Evolutionary conservation across 2,329 filamentous ascomycete genomes (phyloP).

Genomic region (Diplodia seriata): DNA sequence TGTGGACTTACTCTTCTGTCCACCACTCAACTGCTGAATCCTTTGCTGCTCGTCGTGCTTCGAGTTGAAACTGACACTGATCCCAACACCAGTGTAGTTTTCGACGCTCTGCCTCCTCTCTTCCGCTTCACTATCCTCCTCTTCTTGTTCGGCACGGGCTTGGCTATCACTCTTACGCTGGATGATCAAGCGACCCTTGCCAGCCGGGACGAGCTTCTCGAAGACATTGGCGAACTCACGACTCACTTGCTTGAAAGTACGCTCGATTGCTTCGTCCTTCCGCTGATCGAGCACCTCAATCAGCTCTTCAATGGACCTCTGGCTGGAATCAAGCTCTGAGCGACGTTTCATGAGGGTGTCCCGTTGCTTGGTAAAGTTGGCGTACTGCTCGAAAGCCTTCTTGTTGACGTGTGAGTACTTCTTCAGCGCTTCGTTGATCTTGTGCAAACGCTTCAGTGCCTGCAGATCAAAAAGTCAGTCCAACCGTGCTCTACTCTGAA

Average conservation of each 20-base stretch:
- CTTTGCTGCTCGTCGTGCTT: slow-evolving; percentile 98
- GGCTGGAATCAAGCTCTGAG: slow-evolving; percentile 84
- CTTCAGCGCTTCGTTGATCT: slow-evolving; percentile 90
- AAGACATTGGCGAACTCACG: slow-evolving; percentile 93
- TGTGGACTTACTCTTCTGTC: slow-evolving; percentile 82
- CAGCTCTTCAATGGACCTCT: slow-evolving; percentile 87
- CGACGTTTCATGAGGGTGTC: slow-evolving; percentile 85
- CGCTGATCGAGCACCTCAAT: slow-evolving; percentile 91
- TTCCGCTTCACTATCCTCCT: slow-evolving; percentile 57
- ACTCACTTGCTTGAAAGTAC: slow-evolving; percentile 97
- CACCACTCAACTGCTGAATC: slow-evolving; percentile 95
- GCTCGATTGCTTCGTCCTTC: slow-evolving; percentile 97
- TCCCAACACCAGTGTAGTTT: slow-evolving; percentile 95
- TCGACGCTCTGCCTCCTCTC: slow-evolving; percentile 69
- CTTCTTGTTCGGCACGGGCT: slow-evolving; percentile 66
- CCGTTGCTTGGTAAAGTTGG: slow-evolving; percentile 91
- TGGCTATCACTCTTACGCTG: slow-evolving; percentile 84
- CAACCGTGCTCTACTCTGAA: slow-evolving; percentile 35
- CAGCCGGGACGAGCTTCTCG: slow-evolving; percentile 91
- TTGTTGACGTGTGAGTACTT: slow-evolving; percentile 99
- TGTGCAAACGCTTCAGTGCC: slow-evolving; percentile 74
- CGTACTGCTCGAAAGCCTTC: slow-evolving; percentile 99
- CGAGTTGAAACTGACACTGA: slow-evolving; percentile 97
- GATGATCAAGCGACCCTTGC: slow-evolving; percentile 89
- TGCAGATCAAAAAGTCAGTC: slow-evolving; percentile 10